Evolutionary conservation across 192 early-diverging fungal genomes (phyloP).

Genomic region (Linnemannia elongata): DNA sequence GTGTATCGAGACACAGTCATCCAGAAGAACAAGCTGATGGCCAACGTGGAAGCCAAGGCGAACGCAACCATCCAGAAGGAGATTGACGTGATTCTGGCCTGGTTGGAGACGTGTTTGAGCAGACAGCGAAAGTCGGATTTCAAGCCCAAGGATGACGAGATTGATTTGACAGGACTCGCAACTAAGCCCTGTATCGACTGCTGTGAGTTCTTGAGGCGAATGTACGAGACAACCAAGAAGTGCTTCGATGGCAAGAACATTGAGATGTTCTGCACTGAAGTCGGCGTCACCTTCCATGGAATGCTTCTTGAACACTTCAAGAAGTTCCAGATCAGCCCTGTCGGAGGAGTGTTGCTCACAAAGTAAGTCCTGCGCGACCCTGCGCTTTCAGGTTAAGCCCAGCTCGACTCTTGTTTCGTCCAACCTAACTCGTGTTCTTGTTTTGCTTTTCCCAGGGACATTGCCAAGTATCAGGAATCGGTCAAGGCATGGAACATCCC

Average conservation of each 20-base stretch:
- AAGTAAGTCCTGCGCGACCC: conserved; percentile 66
- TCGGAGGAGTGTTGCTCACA: conserved; percentile 89
- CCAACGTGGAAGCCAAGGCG: conserved; percentile 81
- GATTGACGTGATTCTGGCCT: conserved; percentile 79
- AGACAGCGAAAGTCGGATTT: conserved; percentile 94
- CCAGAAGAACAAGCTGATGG: conserved; percentile 92
- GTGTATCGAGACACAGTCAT: conserved; percentile 89
- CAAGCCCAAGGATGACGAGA: conserved; percentile 89
- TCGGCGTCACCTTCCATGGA: conserved; percentile 86
- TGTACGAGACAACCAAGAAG: conserved; percentile 71
- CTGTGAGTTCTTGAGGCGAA: conserved; percentile 80
- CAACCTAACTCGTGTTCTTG: neutral
- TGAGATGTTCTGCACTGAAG: conserved; percentile 80
- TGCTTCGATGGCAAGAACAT: conserved; percentile 83
- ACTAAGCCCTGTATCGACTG: conserved; percentile 87
- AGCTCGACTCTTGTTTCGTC: neutral
- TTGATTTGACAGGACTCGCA: conserved; percentile 74
- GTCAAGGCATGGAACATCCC: conserved; percentile 83
- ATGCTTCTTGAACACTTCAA: conserved; percentile 94
- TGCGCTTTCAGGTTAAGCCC: neutral
- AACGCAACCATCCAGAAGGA: conserved; percentile 83
- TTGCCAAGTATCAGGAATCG: conserved; percentile 93
- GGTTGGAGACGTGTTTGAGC: conserved; percentile 75
- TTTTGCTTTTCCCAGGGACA: conserved; percentile 71
- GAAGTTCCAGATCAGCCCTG: conserved; percentile 86